Evolutionary conservation across 257 asterid species (phyloP), one percentile per base, ranked within the genome.

Genomic region (Thymus mandschuricus): DNA sequence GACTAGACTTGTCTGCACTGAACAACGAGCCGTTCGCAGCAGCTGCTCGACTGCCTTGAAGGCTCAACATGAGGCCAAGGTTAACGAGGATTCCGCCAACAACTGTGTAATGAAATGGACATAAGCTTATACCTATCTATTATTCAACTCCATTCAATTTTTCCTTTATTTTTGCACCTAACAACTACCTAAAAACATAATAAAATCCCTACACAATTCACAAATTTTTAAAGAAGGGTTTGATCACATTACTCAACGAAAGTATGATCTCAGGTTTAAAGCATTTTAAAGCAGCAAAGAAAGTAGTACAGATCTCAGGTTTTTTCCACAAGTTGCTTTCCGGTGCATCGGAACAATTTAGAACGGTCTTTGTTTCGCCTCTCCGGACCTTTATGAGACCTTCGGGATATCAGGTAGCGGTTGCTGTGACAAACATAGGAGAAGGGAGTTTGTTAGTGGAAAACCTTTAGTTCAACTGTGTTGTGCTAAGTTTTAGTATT

Each of bases 61-160:
- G 21, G 21, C 21, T 21, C 21, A 21, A 21, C 21, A 21, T 21
- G 21, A 21, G 21, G 21, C 21, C 21, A 21, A 21, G 21, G 21
- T 21, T 21, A 21, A 21, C 21, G 21, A 21, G 21, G 21, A 21
- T 21, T 21, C 21, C 21, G 21, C 21, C 69, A 63, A 62, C 59
- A n/a, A 64, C 51, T 28, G 28, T 51, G 64, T 50, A 55, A 69
- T 66, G 60, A 56, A 64, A 65, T 38, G 61, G 35, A 49, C 50
- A n/a, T 58, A 76, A 58, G 65, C 69, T 68, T 59, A 34, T 75
- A 60, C 10, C 43, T 10, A 34, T 45, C 54, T 65, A 46, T 49
- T 5, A 3, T 28, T 28, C 8, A 60, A n/a, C 30, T 5, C 1
- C 64, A 51, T 56, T 61, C 60, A 13, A 13, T 49, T n/a, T 51